phyloP scores from a whole-genome alignment of 192 early-diverging fungal species.

The Podila epicladia region DNA sequence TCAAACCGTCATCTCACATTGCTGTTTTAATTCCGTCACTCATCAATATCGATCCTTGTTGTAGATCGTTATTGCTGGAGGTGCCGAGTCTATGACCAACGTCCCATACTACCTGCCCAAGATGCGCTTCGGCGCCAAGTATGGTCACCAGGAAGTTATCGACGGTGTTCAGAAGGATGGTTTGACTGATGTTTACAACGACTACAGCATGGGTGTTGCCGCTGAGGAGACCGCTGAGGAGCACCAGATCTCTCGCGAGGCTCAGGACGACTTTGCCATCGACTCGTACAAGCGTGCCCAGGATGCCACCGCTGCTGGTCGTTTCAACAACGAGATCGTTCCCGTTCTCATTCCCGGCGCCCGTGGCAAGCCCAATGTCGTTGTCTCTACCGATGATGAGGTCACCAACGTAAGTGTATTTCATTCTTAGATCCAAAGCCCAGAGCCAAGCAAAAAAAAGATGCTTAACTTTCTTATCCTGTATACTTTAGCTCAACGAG shows the following conservation, averaged over 20 bases:
- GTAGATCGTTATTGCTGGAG: slow-evolving; percentile 74
- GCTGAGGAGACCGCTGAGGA: slow-evolving; percentile 86
- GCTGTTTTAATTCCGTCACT: background rate
- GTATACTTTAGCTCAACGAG: slow-evolving; percentile 63
- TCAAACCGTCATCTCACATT: too few species aligned
- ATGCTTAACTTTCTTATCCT: background rate
- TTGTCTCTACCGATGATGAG: slow-evolving; percentile 73
- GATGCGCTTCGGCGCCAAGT: slow-evolving; percentile 81
- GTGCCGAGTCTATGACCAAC: slow-evolving; percentile 86
- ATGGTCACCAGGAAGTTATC: slow-evolving; percentile 74
- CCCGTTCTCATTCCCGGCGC: slow-evolving; percentile 74
- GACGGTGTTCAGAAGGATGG: slow-evolving; percentile 83
- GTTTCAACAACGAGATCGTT: slow-evolving; percentile 75
- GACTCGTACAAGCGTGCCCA: slow-evolving; percentile 82
- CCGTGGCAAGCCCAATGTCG: slow-evolving; percentile 70
- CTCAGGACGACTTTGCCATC: slow-evolving; percentile 84
- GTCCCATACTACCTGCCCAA: slow-evolving; percentile 85
- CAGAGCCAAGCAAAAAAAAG: background rate
- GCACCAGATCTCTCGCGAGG: slow-evolving; percentile 78
- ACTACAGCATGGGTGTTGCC: slow-evolving; percentile 81
- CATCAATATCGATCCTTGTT: background rate
- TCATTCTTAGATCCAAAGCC: background rate
- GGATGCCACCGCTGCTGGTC: slow-evolving; percentile 67
- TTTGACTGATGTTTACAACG: slow-evolving; percentile 78
- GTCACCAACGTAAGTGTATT: slow-evolving; percentile 56